Evolutionary conservation across 163 green algal species (phyloP), one percentile per base, ranked within the genome.

Genomic region (Trebouxia gelatinosa): DNA sequence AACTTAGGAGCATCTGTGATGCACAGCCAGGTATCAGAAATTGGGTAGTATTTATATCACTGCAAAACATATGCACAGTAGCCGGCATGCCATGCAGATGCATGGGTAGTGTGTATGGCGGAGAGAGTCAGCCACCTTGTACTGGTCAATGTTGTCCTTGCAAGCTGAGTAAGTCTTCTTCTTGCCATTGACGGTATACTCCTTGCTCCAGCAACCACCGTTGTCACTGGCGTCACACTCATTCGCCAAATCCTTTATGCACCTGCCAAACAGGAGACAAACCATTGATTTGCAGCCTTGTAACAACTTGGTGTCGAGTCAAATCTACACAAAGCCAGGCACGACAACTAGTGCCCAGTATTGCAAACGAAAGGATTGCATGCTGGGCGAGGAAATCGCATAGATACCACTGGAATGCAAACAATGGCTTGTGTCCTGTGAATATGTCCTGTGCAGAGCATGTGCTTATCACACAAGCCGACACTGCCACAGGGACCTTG

Each of bases 201-300:
- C 82, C 3, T 43, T 75, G 3, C 84, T 57, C 93, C 92, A 97
- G 88, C 93, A 98, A 71, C 87, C 90, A 46, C 88, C 89, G 37
- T 90, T 87, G 70, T 94, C 82, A 26, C 32, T 66, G 17, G 83
- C 66, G 29, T 68, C 77, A 75, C 90, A 94, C 71, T 93, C 89
- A 62, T 94, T 58, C 13, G 75, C 70, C 19, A 91, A 61, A 58
- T 90, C 75, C 2, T 77, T 54, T 5, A 87, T 87, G 85, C 91
- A 95, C 81, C 85, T 89, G 83, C 38, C 19, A n/a, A 72, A 19
- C 13, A 16, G 61, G 61, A 17, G 17, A 70, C 17, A 40, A 35
- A 32, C 19, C 61, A 35, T 70, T n/a, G n/a, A n/a, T n/a, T n/a
- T n/a, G n/a, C n/a, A n/a, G n/a, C n/a, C n/a, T n/a, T n/a, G n/a